Base-by-base conservation (phyloP, 1,139 yeast genomes). In the Pneumocystis murina region DNA sequence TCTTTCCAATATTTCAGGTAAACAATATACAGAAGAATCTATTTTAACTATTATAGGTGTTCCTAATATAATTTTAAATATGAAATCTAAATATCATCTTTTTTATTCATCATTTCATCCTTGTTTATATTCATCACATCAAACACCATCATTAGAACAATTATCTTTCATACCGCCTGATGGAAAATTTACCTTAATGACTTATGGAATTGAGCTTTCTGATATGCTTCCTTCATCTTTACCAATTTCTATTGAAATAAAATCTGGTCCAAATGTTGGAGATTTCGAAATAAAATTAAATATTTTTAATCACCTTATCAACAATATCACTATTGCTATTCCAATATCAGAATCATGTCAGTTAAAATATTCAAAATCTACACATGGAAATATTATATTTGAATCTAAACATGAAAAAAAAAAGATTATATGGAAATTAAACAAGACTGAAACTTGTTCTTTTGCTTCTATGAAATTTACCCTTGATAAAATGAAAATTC, bases 131-230 rank as follows among this genome's bases (percentile, higher is more conserved):
- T 66, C 68, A 20, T 66, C 66, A 12, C 68, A 65, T 40, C 75
- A 77, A 75, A 61, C 68, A 16, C 66, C 67, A 54, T 66, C 64
- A 17, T 74, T 74, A 3, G 75, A 73, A 16, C 69, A 76, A 0
- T 71, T 90, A 59, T 77, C 83, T 17, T 88, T 91, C 70, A 80
- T 87, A 28, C 98, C 98, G 2, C 96, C 97, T 0, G 97, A 92
- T 73, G 97, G 95, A 3, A 80, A 77, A 67, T 82, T 84, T 58
- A 78, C 80, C 4, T 73, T 92, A 24, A 80, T 86, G 79, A 59
- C 62, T 6, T 64, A 62, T 40, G 33, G 62, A 20, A 35, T 62
- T 3, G 59, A 59, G 16, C 35, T 62, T 33, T 30, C 41, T 30
- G 55, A 33, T 17, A 55, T n/a, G 14, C 10, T 48, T 12, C 3